Base-by-base conservation (phyloP, 2,329 filamentous ascomycete species). In the Trichoderma koningiopsis region DNA sequence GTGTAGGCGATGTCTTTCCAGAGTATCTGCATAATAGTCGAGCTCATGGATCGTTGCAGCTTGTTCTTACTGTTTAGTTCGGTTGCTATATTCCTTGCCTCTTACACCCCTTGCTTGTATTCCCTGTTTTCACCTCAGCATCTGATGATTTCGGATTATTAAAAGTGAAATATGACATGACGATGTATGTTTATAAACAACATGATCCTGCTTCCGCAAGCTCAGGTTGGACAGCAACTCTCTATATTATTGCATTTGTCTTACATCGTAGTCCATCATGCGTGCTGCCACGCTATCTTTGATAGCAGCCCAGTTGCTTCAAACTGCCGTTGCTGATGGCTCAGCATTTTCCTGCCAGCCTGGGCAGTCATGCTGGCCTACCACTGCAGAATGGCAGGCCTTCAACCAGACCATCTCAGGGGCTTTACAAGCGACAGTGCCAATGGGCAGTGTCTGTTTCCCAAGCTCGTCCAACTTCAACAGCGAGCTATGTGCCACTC, bases 321-420 rank as follows among this genome's bases (percentile, higher is more conserved):
- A 33, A 35, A 13, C 56, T 2, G 56, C 22, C 31, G 8, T 31
- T 40, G 56, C 56, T 8, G 31, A 37, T 35, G 47, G 47, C 19
- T 49, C 47, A 24, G n/a, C 47, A 24, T 66, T 58, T 19, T 58
- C 53, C 11, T 66, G 63, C 43, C 63, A 66, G 5, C 63, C 63
- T 2, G 31, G 52, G 24, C 63, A 66, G 8, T 7, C 63, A 29
- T 85, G 83, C 74, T 89, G 87, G 87, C 87, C 87, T 0, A 78
- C 79, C 0, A 31, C 70, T 2, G 61, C 71, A 13, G 74, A 76
- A 19, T 89, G 86, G 86, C 72, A 75, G 8, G 63, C 72, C 2
- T 81, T 89, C 71, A 89, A 89, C 74, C 53, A 75, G 27, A 83
- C 85, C 3, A 76, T 88, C 0, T 77, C 77, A 4, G 87, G 87